These are phyloP conservation scores for Artomyces pyxidatus DNA, from an alignment of 768 basidiomycete genomes.

Conservation along the genomic window DNA sequence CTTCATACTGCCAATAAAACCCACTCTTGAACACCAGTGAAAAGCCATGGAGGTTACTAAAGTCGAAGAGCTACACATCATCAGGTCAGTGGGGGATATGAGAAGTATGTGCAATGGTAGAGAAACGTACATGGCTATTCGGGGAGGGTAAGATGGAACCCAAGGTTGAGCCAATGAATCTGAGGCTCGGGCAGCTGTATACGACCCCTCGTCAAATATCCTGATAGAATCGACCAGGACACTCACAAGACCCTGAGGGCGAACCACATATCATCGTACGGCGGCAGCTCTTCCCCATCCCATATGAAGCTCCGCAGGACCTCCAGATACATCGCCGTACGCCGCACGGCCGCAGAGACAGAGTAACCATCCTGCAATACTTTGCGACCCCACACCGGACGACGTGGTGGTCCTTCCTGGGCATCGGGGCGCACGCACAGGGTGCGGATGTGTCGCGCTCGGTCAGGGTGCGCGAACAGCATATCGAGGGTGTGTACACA, in stretches of 20 bases:
- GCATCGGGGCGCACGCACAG: conserved; percentile 40
- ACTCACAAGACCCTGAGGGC: conserved; percentile 58
- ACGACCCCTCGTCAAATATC: conserved; percentile 3
- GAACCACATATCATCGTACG: conserved; percentile 72
- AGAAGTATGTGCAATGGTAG: neutral
- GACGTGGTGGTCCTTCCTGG: neutral
- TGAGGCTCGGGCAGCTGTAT: conserved; percentile 56
- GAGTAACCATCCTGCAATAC: conserved; percentile 26
- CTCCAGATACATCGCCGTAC: conserved; percentile 45
- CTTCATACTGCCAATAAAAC: conserved; percentile 56
- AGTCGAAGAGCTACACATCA: conserved; percentile 54
- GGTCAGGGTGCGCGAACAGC: conserved; percentile 44
- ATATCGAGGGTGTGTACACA: conserved; percentile 57
- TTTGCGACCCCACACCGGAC: conserved; percentile 9
- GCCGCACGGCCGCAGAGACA: conserved; percentile 45
- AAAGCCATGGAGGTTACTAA: conserved; percentile 55
- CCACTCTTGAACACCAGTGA: conserved; percentile 49
- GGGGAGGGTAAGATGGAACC: conserved; percentile 49
- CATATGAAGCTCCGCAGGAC: conserved; percentile 61
- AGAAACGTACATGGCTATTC: conserved; percentile 53
- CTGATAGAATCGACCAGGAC: neutral
- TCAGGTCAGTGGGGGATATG: conserved; percentile 2
- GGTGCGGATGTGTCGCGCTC: conserved; percentile 61
- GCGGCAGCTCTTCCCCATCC: conserved; percentile 57
- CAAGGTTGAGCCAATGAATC: conserved; percentile 52